Percentiles rank a stretch among this genome's conserved stretches.
phyloP scores from a whole-genome alignment of 2,329 filamentous ascomycete species.

The Zymoseptoria tritici region DNA sequence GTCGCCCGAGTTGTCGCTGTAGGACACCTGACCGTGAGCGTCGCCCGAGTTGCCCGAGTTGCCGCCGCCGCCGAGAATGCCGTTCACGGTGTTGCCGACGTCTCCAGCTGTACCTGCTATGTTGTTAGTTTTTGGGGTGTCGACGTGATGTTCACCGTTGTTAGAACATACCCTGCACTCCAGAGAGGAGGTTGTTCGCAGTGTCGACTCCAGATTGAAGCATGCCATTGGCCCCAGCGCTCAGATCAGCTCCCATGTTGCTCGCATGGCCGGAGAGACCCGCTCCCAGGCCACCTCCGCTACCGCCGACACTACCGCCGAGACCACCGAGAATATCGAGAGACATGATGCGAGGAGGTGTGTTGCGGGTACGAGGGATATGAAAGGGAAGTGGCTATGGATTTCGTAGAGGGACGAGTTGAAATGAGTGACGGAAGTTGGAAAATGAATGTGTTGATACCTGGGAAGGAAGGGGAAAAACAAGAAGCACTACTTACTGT shows the following conservation, averaged over 20 bases:
- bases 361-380: neutral
- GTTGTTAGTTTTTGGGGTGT: neutral
- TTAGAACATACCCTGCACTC: neutral
- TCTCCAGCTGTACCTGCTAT: neutral
- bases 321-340: neutral
- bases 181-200: neutral
- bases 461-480: neutral
- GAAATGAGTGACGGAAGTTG: neutral
- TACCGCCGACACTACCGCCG: too few species aligned
- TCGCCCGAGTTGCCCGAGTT: neutral
- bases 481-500: neutral
- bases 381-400: neutral
- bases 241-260: neutral
- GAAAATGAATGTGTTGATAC: neutral
- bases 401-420: neutral
- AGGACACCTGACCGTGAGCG: neutral
- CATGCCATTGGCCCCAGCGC: neutral
- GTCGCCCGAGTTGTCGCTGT: neutral
- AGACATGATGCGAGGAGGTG: neutral
- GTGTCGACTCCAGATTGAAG: neutral
- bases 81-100: neutral
- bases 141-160: neutral
- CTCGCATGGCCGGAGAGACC: too few species aligned
- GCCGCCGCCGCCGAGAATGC: neutral
- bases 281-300: too few species aligned